Base-by-base conservation (phyloP, 495 filamentous ascomycete species). In the Penicillium ochrochloron region DNA sequence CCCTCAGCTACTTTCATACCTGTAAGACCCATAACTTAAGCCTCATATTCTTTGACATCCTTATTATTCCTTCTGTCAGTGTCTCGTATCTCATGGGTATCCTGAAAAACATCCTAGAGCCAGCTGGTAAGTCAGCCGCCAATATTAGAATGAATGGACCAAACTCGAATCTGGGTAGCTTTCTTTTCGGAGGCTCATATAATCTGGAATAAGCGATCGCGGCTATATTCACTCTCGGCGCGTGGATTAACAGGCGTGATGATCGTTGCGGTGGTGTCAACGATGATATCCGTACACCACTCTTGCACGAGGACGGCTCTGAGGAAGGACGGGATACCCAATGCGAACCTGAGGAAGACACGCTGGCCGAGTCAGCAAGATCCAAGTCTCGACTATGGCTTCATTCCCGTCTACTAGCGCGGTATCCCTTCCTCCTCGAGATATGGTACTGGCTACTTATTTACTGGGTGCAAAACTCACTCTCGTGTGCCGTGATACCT, bases 381-480 rank as follows among this genome's bases (percentile, higher is more conserved):
- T 8, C 0, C 15, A 53, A 19, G 35, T 15, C 46, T 3, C 31
- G 35, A 34, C 33, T 11, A 11, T 17, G 9, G 17, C 6, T 61
- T 29, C 48, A 27, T 39, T 66, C 82, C 53, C 81, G 82, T 25
- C 62, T 81, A 19, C 64, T 80, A 34, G 73, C 71, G 41, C 71
- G 70, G 10, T 82, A 74, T 50, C 78, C 76, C 54, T 92, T 70
- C 75, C 77, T 70, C 79, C 81, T 71, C 73, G 90, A 74, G 86
- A 92, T 77, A 84, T 87, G 69, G 75, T 97, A 66, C 82, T 97
- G 60, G 90, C 87, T 62, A 75, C 85, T 66, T 76, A 89, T 83
- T 27, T 89, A 88, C 69, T 84, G 79, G 79, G 82, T 84, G 72
- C 66, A 59, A 25, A n/a, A 14, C 12, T 5, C 17, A 34, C 48